Evolutionary conservation across 306 rosid genomes (phyloP), one percentile per base, ranked within the genome.

Genomic region (Vigna radiata): DNA sequence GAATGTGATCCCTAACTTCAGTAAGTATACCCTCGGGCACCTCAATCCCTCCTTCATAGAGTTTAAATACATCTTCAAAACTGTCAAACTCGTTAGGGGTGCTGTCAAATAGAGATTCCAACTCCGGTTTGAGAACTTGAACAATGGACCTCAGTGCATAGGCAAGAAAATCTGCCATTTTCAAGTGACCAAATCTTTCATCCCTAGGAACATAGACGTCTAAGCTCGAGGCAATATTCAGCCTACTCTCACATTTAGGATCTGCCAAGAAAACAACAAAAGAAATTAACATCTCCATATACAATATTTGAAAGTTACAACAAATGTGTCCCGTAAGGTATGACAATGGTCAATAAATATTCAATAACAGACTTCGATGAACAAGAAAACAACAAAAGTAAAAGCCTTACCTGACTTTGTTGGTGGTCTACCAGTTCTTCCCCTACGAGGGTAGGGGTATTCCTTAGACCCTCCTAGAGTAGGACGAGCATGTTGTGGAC

Each of bases 401-500:
- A 36, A 62, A 68, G 66, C 61, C 87, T 83, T 25, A 86, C 97
- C 96, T 72, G 81, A 73, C 58, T 56, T 76, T 5, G 91, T 18
- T 3, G 81, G 77, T 52, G 77, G 83, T 75, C 96, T 82, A 4
- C 97, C 90, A 0, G 97, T 93, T 85, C 96, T 93, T 82, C 96
- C 98, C 56, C 98, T 76, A 18, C 98, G 93, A 65, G 98, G 98
- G 74, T 93, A 93, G 27, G 98, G 98, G 27, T 88, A 84, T 55
- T 88, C 8, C 6, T 4, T 17, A 29, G 93, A 86, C 39, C 97
- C 97, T 83, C 98, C 98, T 0, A 93, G 90, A 82, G 86, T 8
- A 0, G 96, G 97, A 39, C 98, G 96, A 25, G 44, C 81, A 72
- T 81, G 83, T 10, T 85, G 70, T 0, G 67, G 53, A 62, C 85